These are phyloP conservation scores for Coemansia sp. DNA, from an alignment of 192 early-diverging fungal genomes.

Conservation along the genomic window DNA sequence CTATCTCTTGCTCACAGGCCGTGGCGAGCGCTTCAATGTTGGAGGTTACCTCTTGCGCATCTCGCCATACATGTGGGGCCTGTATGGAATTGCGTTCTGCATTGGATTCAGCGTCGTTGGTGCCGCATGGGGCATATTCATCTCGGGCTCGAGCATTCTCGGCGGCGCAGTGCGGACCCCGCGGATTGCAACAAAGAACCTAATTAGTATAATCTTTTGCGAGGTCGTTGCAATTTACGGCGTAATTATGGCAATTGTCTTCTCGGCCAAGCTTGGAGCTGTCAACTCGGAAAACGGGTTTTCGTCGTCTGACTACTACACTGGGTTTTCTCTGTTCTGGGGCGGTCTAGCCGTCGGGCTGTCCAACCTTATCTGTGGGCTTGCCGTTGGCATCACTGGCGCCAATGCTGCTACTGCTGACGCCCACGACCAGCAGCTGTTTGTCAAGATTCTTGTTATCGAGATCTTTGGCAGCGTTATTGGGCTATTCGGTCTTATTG, in stretches of 20 bases:
- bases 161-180: constrained; percentile 89
- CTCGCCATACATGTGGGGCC: constrained; percentile 86
- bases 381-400: constrained; percentile 91
- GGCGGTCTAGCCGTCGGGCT: constrained; percentile 92
- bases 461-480: constrained; percentile 97
- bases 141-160: constrained; percentile 84
- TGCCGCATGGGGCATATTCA: constrained; percentile 97
- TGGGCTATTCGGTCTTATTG: constrained; percentile 95
- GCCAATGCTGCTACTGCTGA: constrained; percentile 94
- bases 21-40: constrained; percentile 86
- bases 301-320: constrained; percentile 68
- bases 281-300: constrained; percentile 54
- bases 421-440: constrained; percentile 88
- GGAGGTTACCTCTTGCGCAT: constrained; percentile 75
- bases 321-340: constrained; percentile 96
- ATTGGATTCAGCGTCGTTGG: constrained; percentile 89
- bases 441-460: constrained; percentile 97
- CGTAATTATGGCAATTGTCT: constrained; percentile 97
- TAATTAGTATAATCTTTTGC: constrained; percentile 98
- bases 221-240: constrained; percentile 99
- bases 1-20: constrained; percentile 83
- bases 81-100: constrained; percentile 80
- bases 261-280: constrained; percentile 78
- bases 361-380: constrained; percentile 90
- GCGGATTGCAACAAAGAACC: constrained; percentile 93